Percentiles rank a stretch among this genome's conserved stretches.
phyloP scores from a whole-genome alignment of 805 yeast species.

The Yarrowia sp. region DNA sequence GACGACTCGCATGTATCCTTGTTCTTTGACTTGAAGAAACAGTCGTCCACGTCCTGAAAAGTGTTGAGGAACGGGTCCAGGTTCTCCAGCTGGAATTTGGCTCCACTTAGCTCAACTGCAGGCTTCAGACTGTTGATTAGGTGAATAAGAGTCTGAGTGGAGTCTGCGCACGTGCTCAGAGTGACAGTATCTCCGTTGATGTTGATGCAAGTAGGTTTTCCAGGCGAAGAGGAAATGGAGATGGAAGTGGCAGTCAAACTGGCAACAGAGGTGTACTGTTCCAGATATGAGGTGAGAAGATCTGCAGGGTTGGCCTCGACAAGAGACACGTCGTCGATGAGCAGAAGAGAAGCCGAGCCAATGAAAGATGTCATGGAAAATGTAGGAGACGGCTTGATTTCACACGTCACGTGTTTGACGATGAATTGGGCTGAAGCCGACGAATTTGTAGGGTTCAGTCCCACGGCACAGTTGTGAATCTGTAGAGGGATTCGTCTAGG shows the following conservation, averaged over 20 bases:
- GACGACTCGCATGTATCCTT: slow-evolving; percentile 47
- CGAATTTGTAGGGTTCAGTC: slow-evolving; percentile 14
- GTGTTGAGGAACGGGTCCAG: slow-evolving; percentile 50
- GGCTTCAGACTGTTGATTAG: slow-evolving; percentile 73
- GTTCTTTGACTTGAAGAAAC: slow-evolving; percentile 46
- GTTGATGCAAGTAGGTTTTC: slow-evolving; percentile 3
- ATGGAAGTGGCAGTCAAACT: slow-evolving; percentile 16
- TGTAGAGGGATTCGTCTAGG: slow-evolving; percentile 6
- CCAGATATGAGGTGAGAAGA: slow-evolving; percentile 5
- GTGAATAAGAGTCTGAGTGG: slow-evolving; percentile 74
- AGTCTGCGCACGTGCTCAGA: slow-evolving; percentile 72
- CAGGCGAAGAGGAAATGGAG: background rate
- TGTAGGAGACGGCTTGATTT: background rate
- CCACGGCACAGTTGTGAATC: slow-evolving; percentile 24
- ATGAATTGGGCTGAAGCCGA: slow-evolving; percentile 15
- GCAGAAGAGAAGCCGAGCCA: slow-evolving; percentile 8
- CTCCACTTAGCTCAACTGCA: slow-evolving; percentile 64
- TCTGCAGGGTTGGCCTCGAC: background rate
- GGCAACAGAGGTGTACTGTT: slow-evolving; percentile 33
- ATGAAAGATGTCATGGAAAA: slow-evolving; percentile 29
- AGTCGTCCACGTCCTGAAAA: slow-evolving; percentile 53
- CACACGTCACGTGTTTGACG: slow-evolving; percentile 21
- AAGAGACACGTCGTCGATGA: slow-evolving; percentile 20
- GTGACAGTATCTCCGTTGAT: slow-evolving; percentile 41
- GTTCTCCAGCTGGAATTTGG: slow-evolving; percentile 49